Evolutionary conservation across 768 basidiomycete species (phyloP).

Genomic region (Dacryopinax primogenitus): DNA sequence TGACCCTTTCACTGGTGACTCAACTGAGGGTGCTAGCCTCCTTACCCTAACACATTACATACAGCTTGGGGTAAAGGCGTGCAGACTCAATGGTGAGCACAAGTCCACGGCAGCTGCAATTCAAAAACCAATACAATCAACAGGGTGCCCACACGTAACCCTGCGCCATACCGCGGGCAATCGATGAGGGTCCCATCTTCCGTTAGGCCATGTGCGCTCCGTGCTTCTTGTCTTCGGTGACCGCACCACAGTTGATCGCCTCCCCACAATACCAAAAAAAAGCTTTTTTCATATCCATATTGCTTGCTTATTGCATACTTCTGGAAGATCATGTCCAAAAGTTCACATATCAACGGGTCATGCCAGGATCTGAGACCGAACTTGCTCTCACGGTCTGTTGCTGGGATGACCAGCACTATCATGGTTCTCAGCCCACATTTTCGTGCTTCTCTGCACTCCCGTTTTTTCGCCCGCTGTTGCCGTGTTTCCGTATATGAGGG

Average conservation of each 20-base stretch:
- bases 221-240: not conserved
- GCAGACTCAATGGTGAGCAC: too few species aligned
- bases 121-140: too few species aligned
- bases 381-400: not conserved
- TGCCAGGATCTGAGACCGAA: too few species aligned
- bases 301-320: not conserved
- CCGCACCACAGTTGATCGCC: not conserved
- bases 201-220: not conserved
- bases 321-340: not conserved
- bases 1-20: too few species aligned
- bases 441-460: not conserved
- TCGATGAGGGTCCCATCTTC: not conserved
- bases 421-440: not conserved
- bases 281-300: not conserved
- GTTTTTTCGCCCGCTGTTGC: not conserved
- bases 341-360: not conserved
- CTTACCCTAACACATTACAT: too few species aligned
- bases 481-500: not conserved
- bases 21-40: too few species aligned
- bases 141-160: too few species aligned
- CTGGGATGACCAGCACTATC: not conserved
- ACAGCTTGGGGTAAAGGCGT: too few species aligned
- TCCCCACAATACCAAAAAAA: slow-evolving; percentile 4
- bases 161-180: too few species aligned
- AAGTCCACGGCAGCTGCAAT: too few species aligned